These are phyloP conservation scores for Suhomyces sp. DNA, from an alignment of 805 yeast genomes.

Conservation along the genomic window DNA sequence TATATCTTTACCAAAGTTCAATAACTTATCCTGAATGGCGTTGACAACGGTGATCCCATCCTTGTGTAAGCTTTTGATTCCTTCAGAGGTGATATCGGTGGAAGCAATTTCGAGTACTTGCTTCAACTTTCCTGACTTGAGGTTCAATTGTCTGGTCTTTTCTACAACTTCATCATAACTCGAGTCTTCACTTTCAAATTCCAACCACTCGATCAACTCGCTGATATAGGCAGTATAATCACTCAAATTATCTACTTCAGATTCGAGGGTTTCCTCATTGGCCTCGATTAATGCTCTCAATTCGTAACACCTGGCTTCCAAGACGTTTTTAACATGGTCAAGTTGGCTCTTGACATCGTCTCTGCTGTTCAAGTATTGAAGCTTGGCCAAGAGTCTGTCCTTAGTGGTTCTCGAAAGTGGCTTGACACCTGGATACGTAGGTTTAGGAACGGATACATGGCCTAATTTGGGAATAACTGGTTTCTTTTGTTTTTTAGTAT, in stretches of 20 bases:
- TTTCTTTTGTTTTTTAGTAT: constrained; percentile 16
- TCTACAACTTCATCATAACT: constrained; percentile 23
- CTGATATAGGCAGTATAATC: constrained; percentile 29
- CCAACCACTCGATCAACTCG: constrained; percentile 73
- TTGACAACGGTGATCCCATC: constrained; percentile 42
- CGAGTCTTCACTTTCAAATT: constrained; percentile 61
- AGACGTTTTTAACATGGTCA: constrained; percentile 60
- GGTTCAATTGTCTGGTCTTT: constrained; percentile 21
- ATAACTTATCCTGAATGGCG: constrained; percentile 43
- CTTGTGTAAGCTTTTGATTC: constrained; percentile 42
- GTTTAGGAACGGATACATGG: constrained; percentile 40
- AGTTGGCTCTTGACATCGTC: constrained; percentile 55
- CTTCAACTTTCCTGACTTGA: constrained; percentile 23
- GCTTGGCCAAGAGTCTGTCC: constrained; percentile 42
- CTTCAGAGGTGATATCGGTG: constrained; percentile 46
- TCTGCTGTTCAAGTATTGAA: constrained; percentile 49
- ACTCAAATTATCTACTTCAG: constrained; percentile 41
- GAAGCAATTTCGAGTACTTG: constrained; percentile 39
- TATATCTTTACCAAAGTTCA: constrained; percentile 46
- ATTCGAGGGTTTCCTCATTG: constrained; percentile 37
- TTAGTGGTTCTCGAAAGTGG: constrained; percentile 41
- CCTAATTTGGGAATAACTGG: constrained; percentile 20
- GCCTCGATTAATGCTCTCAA: constrained; percentile 60
- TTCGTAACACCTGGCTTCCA: constrained; percentile 73
- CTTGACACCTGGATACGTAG: constrained; percentile 41